Evolutionary conservation across 108 stramenopile species (phyloP), one percentile per base, ranked within the genome.

Genomic region (Cyclotella distinguenda): DNA sequence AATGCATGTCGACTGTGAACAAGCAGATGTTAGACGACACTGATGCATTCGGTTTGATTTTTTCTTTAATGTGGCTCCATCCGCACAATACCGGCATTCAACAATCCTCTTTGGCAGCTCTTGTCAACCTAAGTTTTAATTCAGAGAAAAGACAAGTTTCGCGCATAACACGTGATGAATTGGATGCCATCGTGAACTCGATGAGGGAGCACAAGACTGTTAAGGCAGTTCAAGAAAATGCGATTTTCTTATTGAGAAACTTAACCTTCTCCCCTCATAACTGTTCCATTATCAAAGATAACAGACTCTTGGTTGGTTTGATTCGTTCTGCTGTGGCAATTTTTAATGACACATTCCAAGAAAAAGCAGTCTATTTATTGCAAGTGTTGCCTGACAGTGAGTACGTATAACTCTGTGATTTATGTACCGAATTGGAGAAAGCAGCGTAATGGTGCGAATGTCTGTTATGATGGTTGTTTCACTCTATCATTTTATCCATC

Each of bases 291-390:
- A 32, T 75, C 33, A 60, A 61, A 38, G 44, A 57, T 50, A 66
- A 75, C 45, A 28, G 0, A n/a, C 43, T 34, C 33, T 46, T 75
- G 15, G 34, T 53, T 25, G 28, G 57, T 16, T 62, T 75, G 34
- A 40, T 75, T 28, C 52, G 27, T 23, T 12, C 34, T 1, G 74
- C 66, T 13, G 49, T 62, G 61, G 34, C 38, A 18, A 67, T 44
- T 34, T 56, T 38, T 40, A 33, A 56, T 40, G 53, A 45, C 25
- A 19, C 7, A 12, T 67, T 75, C 38, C 35, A 63, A 28, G 61
- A 66, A 3, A 31, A 61, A n/a, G 74, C 61, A 6, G 66, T 68
- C 39, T 60, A 66, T 58, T 64, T 72, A 40, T 57, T 72, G 26
- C 44, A 57, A 22, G 56, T 72, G 4, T 51, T 71, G n/a, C 70